phyloP scores from a whole-genome alignment of 202 grass and related monocot species.

The Schoenoplectus tabernaemontani region DNA sequence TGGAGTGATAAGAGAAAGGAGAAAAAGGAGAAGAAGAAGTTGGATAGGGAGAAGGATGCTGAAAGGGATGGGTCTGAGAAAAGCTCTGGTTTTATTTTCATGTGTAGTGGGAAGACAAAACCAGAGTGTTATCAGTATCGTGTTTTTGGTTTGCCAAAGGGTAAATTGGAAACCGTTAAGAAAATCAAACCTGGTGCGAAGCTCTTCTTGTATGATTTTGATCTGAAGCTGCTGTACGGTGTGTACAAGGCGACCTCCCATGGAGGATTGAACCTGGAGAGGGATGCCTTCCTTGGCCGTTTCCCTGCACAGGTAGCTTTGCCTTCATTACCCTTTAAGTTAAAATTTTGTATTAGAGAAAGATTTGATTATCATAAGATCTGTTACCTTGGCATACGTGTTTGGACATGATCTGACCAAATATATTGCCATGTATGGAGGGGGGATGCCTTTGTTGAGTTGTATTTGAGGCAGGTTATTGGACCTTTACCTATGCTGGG shows the following conservation, averaged over 20 bases:
- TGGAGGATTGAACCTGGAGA: slow-evolving; percentile 56
- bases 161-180: slow-evolving; percentile 47
- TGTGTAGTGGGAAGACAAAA: slow-evolving; percentile 85
- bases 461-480: neutral
- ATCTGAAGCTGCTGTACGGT: slow-evolving; percentile 86
- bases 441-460: neutral
- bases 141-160: slow-evolving; percentile 64
- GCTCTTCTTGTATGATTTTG: slow-evolving; percentile 98
- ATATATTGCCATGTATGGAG: neutral
- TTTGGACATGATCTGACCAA: neutral
- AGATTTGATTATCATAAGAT: neutral
- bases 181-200: slow-evolving; percentile 59
- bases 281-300: slow-evolving; percentile 43
- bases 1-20: neutral
- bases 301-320: slow-evolving; percentile 80
- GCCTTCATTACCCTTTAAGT: slow-evolving; percentile 9
- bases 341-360: neutral
- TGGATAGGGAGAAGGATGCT: neutral
- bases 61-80: slow-evolving; percentile 15
- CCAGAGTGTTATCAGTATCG: slow-evolving; percentile 58
- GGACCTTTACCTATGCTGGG: neutral
- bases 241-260: slow-evolving; percentile 54
- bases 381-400: neutral
- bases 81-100: slow-evolving; percentile 77
- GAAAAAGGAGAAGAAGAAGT: neutral